These are phyloP conservation scores for Botrytis elliptica DNA, from an alignment of 2,329 filamentous ascomycete species.

Conservation along the genomic window DNA sequence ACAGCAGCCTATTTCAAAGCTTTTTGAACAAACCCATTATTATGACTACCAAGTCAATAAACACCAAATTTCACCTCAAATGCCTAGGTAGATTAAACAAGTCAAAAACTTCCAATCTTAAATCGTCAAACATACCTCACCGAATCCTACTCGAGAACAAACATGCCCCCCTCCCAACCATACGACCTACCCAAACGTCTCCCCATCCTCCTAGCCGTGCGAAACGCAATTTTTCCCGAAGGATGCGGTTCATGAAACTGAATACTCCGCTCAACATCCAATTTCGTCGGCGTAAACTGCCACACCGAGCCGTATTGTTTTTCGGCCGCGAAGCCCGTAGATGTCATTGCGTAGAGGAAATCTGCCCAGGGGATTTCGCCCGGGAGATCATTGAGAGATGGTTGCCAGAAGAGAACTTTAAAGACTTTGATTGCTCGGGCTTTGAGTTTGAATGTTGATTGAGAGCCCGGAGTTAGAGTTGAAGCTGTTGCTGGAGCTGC, in stretches of 20 bases:
- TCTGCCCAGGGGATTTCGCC: constrained; percentile 54
- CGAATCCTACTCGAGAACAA: constrained; percentile 35
- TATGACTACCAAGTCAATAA: too few relatives aligned
- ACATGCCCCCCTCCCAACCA: constrained; percentile 50
- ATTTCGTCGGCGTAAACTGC: constrained; percentile 50
- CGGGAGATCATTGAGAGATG: constrained; percentile 40
- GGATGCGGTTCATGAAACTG: constrained; percentile 48
- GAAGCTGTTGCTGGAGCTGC: background rate
- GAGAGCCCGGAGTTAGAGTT: constrained; percentile 22
- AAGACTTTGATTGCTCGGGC: constrained; percentile 46
- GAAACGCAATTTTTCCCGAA: constrained; percentile 50
- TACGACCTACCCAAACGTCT: constrained; percentile 50
- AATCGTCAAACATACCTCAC: background rate
- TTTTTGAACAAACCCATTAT: background rate
- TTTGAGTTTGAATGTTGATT: constrained; percentile 40
- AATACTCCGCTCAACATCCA: constrained; percentile 49
- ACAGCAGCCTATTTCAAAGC: background rate
- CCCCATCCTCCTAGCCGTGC: constrained; percentile 47
- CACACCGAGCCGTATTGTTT: constrained; percentile 62
- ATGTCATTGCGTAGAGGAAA: constrained; percentile 52
- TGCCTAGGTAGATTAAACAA: too few relatives aligned
- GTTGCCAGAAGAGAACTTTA: constrained; percentile 43
- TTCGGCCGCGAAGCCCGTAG: constrained; percentile 50
- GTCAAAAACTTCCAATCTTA: background rate
- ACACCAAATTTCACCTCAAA: too few relatives aligned